A percentile compares a stretch with the other conserved stretches of the same genome.
These are phyloP conservation scores for Syncephalastrum monosporum DNA, from an alignment of 371 early-diverging fungal genomes.

Conservation along the genomic window DNA sequence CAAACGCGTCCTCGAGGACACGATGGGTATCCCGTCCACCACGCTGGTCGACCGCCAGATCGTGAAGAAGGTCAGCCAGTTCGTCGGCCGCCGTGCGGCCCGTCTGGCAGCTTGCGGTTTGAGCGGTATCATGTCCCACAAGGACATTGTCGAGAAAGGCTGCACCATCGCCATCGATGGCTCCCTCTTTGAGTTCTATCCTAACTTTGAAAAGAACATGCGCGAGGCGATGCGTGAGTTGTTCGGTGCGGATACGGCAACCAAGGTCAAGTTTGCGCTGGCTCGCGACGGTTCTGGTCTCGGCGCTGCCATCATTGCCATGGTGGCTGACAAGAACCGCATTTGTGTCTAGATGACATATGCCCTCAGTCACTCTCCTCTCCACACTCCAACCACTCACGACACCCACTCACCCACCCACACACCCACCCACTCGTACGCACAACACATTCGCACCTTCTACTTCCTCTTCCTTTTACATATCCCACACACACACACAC, in stretches of 20 bases:
- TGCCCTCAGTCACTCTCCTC: too few species aligned
- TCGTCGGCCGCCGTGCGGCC: slow-evolving; percentile 89
- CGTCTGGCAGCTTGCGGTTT: slow-evolving; percentile 81
- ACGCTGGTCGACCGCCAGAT: slow-evolving; percentile 79
- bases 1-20: slow-evolving; percentile 73
- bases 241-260: slow-evolving; percentile 57
- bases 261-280: slow-evolving; percentile 38
- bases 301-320: slow-evolving; percentile 50
- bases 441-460: too few species aligned
- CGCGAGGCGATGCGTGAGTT: slow-evolving; percentile 66
- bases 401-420: too few species aligned
- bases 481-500: too few species aligned
- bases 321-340: slow-evolving; percentile 31
- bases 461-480: too few species aligned
- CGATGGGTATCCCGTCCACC: slow-evolving; percentile 64
- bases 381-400: too few species aligned
- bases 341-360: too few species aligned
- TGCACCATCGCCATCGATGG: slow-evolving; percentile 77
- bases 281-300: slow-evolving; percentile 49
- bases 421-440: too few species aligned
- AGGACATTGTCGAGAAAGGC: slow-evolving; percentile 13
- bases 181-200: slow-evolving; percentile 88
- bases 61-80: slow-evolving; percentile 73
- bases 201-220: slow-evolving; percentile 81
- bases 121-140: slow-evolving; percentile 71